Base-by-base conservation (phyloP, 2,329 filamentous ascomycete genomes). In the Ilyonectria destructans region DNA sequence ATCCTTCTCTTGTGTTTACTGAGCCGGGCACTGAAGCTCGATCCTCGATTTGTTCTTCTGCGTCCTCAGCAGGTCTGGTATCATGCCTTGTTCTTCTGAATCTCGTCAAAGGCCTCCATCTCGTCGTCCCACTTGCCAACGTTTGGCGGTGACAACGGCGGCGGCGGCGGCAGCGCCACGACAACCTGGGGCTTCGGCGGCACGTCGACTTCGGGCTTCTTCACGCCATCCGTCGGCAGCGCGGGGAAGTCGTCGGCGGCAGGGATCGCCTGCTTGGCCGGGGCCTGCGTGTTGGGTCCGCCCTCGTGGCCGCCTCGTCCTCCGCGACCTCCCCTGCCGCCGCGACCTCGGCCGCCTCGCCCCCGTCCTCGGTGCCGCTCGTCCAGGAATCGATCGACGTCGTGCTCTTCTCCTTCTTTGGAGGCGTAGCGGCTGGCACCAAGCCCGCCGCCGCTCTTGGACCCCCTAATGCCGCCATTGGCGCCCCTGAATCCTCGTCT, bases 51-150 rank as follows among this genome's bases (percentile, higher is more conserved):
- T 31, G 9, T 15, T 19, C 26, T 10, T 21, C 15, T 31, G 26
- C 17, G 8, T 21, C 17, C 9, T 33, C 17, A 29, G 15, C 17
- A 10, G 9, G n/a, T 13, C 7, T 7, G 29, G 9, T 13, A 10
- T 77, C 62, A 77, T 69, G 65, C 65, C 60, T 74, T 57, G 29
- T 52, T 71, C 61, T 77, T 72, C 51, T 76, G 78, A n/a, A 69
- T 62, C 35, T 80, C 83, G 29, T 88, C 86, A 13, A 86, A 78
- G 6, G 82, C 85, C 56, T 86, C 86, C 82, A 90, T 87, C 78
- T 90, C 88, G 40, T 90, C 88, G 58, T 86, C 88, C 88, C 88
- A 90, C 62, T 85, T 81, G 12, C 80, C 83, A 9, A 84, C 77
- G 1, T 65, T 65, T 49, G 17, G 82, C 75, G 62, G 80, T 4